phyloP scores from a whole-genome alignment of 768 basidiomycete genomes.

The Termitomyces sp. region DNA sequence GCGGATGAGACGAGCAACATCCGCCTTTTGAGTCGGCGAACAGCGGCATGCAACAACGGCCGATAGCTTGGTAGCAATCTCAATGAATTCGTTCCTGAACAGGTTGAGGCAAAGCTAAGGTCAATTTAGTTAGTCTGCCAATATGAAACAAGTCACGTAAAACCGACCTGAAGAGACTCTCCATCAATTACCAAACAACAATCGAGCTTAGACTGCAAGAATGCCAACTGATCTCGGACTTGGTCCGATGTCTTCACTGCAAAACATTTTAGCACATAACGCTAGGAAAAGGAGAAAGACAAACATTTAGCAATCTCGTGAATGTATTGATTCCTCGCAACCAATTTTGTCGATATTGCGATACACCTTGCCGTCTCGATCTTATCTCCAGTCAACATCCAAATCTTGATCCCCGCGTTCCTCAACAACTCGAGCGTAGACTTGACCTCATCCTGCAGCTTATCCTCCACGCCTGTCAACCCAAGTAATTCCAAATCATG shows the following conservation, averaged over 20 bases:
- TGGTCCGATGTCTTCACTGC: slow-evolving; percentile 86
- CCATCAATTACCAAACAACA: slow-evolving; percentile 99
- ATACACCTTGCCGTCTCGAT: slow-evolving; percentile 99
- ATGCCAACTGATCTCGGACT: slow-evolving; percentile 85
- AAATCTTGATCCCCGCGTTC: slow-evolving; percentile 97
- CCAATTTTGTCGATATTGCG: slow-evolving; percentile 94
- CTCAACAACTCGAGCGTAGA: slow-evolving; percentile 87
- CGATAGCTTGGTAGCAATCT: slow-evolving; percentile 92
- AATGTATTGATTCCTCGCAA: slow-evolving; percentile 94
- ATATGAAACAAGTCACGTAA: background rate
- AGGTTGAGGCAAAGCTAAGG: slow-evolving; percentile 81
- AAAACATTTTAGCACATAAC: background rate
- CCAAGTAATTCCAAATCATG: slow-evolving; percentile 89
- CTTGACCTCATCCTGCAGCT: slow-evolving; percentile 96
- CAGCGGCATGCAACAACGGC: slow-evolving; percentile 97
- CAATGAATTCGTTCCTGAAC: slow-evolving; percentile 93
- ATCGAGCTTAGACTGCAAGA: slow-evolving; percentile 90
- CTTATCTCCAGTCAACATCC: slow-evolving; percentile 99
- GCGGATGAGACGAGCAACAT: slow-evolving; percentile 92
- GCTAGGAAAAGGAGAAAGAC: slow-evolving; percentile 20
- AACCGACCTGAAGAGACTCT: slow-evolving; percentile 82
- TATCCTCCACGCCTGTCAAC: slow-evolving; percentile 98
- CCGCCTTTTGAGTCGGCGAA: slow-evolving; percentile 98
- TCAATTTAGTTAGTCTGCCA: background rate
- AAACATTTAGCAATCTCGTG: slow-evolving; percentile 92